A percentile compares a stretch with the other conserved stretches of the same genome.
Conservation (phyloP, 1,284 basidiomycete species). For the Dichomitus squalens region DNA sequence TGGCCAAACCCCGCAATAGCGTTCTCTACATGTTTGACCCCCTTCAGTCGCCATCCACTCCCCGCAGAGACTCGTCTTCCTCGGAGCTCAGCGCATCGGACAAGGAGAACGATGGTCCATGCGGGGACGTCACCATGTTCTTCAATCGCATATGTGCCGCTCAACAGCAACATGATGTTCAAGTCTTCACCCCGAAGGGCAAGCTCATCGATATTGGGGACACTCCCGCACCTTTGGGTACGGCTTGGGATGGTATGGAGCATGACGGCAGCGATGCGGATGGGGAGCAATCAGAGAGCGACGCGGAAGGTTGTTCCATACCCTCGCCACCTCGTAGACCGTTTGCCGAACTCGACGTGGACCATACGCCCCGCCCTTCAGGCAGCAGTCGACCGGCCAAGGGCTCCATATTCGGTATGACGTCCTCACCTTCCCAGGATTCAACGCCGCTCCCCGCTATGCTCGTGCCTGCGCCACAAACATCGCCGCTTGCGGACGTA, state of each 20-base stretch:
- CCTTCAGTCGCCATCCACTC: conserved; percentile 34
- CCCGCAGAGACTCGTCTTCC: conserved; percentile 27
- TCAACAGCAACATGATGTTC: conserved; percentile 15
- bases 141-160: conserved; percentile 47
- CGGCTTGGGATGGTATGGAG: conserved; percentile 32
- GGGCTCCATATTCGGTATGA: conserved; percentile 5
- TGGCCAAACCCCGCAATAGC: conserved; percentile 44
- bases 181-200: conserved; percentile 42
- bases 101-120: conserved; percentile 59
- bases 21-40: conserved; percentile 63
- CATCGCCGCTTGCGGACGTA: conserved; percentile 37
- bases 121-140: conserved; percentile 48
- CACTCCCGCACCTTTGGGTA: conserved; percentile 28
- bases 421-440: neutral
- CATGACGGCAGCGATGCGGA: conserved; percentile 20
- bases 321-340: conserved; percentile 14
- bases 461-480: conserved; percentile 29
- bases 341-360: conserved; percentile 24
- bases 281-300: conserved; percentile 15
- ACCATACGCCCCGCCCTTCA: conserved; percentile 18
- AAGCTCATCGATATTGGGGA: conserved; percentile 65
- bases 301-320: neutral
- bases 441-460: conserved; percentile 5
- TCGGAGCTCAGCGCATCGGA: conserved; percentile 43
- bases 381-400: conserved; percentile 3